phyloP scores from a whole-genome alignment of 202 grass and related monocot genomes.

The Musa balbisiana region DNA sequence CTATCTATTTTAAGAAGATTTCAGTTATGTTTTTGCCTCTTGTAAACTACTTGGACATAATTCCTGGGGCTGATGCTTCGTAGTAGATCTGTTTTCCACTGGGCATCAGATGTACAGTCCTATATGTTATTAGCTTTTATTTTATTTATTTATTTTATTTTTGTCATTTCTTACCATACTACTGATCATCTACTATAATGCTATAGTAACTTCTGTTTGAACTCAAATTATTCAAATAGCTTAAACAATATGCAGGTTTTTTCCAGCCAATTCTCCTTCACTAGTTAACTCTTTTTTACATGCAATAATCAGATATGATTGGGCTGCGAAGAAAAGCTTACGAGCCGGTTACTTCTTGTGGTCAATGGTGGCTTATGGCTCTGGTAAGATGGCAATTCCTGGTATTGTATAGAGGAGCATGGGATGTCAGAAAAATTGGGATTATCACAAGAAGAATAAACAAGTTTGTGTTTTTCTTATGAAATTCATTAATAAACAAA shows the following conservation, averaged over 20 bases:
- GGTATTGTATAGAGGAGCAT: background rate
- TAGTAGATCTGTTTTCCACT: background rate
- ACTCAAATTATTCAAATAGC: background rate
- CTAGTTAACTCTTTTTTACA: background rate
- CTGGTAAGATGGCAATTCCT: conserved; percentile 50
- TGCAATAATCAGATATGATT: conserved; percentile 69
- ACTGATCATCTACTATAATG: too few species aligned
- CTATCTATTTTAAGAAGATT: too few species aligned
- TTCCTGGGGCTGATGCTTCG: background rate
- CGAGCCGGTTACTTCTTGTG: conserved; percentile 96
- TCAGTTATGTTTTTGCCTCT: too few species aligned
- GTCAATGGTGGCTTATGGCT: conserved; percentile 95
- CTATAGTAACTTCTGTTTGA: background rate
- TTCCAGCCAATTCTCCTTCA: background rate
- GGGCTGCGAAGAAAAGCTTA: conserved; percentile 86
- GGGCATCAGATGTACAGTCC: background rate
- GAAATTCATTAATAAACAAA: background rate
- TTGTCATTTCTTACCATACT: background rate
- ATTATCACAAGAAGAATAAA: background rate
- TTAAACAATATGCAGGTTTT: background rate
- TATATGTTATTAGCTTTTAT: background rate
- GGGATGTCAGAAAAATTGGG: background rate
- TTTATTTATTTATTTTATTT: background rate
- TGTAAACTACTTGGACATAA: background rate
- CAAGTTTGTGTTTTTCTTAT: too few species aligned